Evolutionary conservation across 495 filamentous ascomycete species (phyloP).

Genomic region (Lasiosphaeris hirsuta): DNA sequence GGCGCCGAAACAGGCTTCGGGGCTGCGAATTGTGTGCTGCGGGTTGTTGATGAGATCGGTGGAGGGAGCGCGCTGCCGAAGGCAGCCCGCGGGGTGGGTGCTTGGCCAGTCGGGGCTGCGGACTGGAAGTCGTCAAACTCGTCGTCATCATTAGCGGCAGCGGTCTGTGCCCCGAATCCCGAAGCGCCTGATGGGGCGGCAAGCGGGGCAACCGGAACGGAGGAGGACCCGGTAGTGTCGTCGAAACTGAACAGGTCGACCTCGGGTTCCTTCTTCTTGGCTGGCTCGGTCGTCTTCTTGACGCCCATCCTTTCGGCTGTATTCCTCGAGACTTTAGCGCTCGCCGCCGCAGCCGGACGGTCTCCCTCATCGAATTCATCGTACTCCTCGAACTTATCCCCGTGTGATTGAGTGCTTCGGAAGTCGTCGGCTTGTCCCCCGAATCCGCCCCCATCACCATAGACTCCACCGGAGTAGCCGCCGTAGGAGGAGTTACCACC

Average conservation of each 20-base stretch:
- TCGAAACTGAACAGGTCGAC: slow-evolving; percentile 89
- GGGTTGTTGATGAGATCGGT: slow-evolving; percentile 63
- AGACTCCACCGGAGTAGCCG: slow-evolving; percentile 83
- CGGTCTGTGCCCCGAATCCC: slow-evolving; percentile 54
- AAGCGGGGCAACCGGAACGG: slow-evolving; percentile 47
- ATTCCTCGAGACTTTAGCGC: slow-evolving; percentile 39
- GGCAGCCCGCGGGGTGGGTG: slow-evolving; percentile 35
- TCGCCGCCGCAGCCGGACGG: slow-evolving; percentile 35
- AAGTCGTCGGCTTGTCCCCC: slow-evolving; percentile 66
- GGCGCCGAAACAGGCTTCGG: slow-evolving; percentile 80
- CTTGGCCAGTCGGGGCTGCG: slow-evolving; percentile 59
- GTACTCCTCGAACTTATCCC: slow-evolving; percentile 91
- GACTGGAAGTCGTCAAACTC: slow-evolving; percentile 99
- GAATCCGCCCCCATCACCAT: slow-evolving; percentile 89
- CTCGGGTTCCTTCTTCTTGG: slow-evolving; percentile 80
- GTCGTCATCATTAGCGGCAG: slow-evolving; percentile 65
- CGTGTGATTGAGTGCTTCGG: slow-evolving; percentile 48
- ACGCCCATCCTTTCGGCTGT: slow-evolving; percentile 40
- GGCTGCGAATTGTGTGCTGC: slow-evolving; percentile 67
- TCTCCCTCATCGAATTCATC: slow-evolving; percentile 89
- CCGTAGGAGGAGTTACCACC: slow-evolving; percentile 65
- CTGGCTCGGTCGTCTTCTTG: slow-evolving; percentile 55
- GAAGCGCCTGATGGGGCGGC: slow-evolving; percentile 43
- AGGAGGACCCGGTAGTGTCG: slow-evolving; percentile 48
- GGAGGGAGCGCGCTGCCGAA: slow-evolving; percentile 50